These are phyloP conservation scores for Heritiera fomes DNA, from an alignment of 345 rosid species.

Conservation along the genomic window DNA sequence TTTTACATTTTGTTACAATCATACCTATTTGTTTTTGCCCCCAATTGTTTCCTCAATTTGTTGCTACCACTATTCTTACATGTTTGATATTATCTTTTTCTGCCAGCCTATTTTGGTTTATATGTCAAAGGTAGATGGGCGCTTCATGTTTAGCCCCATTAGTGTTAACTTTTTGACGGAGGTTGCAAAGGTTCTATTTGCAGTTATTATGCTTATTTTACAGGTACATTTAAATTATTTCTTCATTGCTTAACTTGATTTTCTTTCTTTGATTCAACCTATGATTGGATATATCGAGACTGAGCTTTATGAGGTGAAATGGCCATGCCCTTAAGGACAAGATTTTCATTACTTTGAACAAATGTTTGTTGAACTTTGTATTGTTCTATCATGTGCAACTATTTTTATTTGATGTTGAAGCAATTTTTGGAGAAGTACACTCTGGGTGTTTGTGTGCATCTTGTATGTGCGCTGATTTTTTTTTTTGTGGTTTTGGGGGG, in stretches of 20 bases:
- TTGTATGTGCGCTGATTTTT: neutral
- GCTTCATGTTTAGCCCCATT: conserved; percentile 84
- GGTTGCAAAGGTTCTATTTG: conserved; percentile 72
- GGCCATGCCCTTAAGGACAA: neutral
- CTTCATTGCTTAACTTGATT: conserved; percentile 5
- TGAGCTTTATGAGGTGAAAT: neutral
- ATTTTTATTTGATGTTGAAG: neutral
- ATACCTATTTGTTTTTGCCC: neutral
- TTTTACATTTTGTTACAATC: conserved; percentile 8
- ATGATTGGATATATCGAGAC: neutral
- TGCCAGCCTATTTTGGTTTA: conserved; percentile 91
- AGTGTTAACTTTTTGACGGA: conserved; percentile 97
- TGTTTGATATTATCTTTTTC: conserved; percentile 12
- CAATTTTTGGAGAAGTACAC: neutral
- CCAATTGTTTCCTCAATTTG: neutral
- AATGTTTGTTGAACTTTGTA: neutral
- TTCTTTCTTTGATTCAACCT: neutral
- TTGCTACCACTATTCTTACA: conserved; percentile 8
- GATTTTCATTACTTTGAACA: neutral
- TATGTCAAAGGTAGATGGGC: conserved; percentile 92
- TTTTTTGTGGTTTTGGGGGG: neutral
- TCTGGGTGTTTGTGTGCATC: neutral
- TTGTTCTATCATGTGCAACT: neutral
- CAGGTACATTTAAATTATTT: conserved; percentile 53
- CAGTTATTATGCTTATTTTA: conserved; percentile 80